Base-by-base conservation (phyloP, 140 eudicot species). In the Ambrosia hybrid region DNA sequence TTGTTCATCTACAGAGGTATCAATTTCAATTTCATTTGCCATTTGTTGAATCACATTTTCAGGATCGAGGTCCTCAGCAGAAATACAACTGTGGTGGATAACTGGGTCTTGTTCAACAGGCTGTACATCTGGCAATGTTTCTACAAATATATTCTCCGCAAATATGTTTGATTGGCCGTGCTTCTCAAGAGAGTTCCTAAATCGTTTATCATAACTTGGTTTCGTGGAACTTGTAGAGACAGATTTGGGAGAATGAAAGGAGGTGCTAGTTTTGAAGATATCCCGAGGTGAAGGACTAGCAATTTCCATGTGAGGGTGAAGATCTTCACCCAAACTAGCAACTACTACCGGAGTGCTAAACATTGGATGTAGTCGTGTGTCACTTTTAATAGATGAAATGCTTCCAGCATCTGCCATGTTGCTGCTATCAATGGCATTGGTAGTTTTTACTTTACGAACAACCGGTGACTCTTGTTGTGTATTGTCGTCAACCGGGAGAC, bases 1-100 rank as follows among this genome's bases (percentile, higher is more conserved):
- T 85, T 94, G 96, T 80, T 84, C 80, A 48, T 88, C 94, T 79
- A 77, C 65, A 69, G 79, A 62, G 17, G 65, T 67, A 67, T 63
- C 58, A 51, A 70, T 73, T 77, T 84, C 74, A 57, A 7, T 33
- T 61, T 62, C 93, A 70, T 77, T 58, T 15, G 57, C 76, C 65
- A 76, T 78, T 71, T 84, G 82, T 60, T 81, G 78, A 39, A 53
- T 71, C 51, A 5, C 41, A 77, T 16, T 79, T 46, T 79, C 85
- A 58, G 73, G 67, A 57, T 68, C 86, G 67, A 36, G 5, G 17
- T 81, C 88, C 57, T 86, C 84, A 52, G 41, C 36, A 37, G 68
- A 62, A 62, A 52, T 51, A 61, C 63, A 52, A 61, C 34, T 51
- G 3, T 84, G 76, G 38, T 73, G 34, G 14, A 52, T 58, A 49